Percentiles rank a stretch among this genome's conserved stretches.
Conservation (phyloP, 2,329 filamentous ascomycete species). For the Coniochaeta sp. region DNA sequence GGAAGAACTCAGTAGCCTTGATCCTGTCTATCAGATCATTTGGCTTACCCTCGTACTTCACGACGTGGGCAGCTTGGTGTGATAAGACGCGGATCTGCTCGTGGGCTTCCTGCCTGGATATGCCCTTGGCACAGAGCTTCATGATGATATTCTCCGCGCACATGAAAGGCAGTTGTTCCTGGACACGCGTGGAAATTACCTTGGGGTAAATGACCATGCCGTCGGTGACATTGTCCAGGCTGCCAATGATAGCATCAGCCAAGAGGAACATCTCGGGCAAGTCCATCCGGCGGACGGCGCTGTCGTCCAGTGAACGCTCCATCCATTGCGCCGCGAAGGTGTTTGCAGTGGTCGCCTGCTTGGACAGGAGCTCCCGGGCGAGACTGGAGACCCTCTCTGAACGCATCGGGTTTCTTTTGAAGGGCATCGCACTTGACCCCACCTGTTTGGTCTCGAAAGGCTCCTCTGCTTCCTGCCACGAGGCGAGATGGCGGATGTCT, state of each 20-base stretch:
- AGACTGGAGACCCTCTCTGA: too few species aligned
- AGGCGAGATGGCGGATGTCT: conserved; percentile 65
- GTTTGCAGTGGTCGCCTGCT: too few species aligned
- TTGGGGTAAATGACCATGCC: conserved; percentile 72
- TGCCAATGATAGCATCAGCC: conserved; percentile 60
- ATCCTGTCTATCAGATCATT: conserved; percentile 83
- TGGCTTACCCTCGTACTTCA: conserved; percentile 37
- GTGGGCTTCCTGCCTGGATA: conserved; percentile 73
- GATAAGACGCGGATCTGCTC: conserved; percentile 78
- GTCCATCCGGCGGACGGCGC: conserved; percentile 52
- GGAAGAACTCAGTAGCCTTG: conserved; percentile 65
- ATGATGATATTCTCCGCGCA: conserved; percentile 65
- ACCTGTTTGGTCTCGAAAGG: conserved; percentile 77
- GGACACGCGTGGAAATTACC: conserved; percentile 58
- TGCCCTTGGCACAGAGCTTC: conserved; percentile 64
- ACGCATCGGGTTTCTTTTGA: conserved; percentile 35
- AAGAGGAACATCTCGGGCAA: conserved; percentile 48
- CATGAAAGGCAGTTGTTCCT: conserved; percentile 83
- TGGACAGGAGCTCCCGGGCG: too few species aligned
- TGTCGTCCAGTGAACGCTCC: conserved; percentile 72
- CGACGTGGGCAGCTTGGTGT: neutral
- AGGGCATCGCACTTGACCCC: conserved; percentile 53
- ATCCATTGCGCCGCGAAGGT: too few species aligned
- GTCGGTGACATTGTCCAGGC: conserved; percentile 58
- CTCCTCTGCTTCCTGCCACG: conserved; percentile 79